Evolutionary conservation across 164 flowering plant genomes (phyloP).

Genomic region (Nelumbo lutea): DNA sequence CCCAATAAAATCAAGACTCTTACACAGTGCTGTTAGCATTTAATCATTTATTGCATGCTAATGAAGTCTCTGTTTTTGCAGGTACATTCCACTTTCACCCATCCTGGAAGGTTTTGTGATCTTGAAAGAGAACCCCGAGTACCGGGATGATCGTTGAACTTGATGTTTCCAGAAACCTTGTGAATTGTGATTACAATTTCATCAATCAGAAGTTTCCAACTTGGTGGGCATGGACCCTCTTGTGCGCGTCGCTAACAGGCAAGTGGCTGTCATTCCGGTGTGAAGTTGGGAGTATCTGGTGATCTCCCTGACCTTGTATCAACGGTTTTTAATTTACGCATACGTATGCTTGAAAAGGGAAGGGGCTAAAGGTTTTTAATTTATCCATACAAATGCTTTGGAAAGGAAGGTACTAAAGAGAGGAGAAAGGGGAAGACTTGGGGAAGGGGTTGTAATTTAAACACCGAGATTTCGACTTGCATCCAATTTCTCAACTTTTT

Average conservation of each 20-base stretch:
- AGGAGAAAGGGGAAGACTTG: too few relatives aligned
- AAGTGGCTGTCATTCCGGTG: neutral
- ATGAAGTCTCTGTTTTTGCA: slow-evolving; percentile 23
- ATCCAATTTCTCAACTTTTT: too few relatives aligned
- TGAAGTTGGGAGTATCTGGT: neutral
- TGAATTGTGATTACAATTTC: neutral
- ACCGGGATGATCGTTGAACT: slow-evolving; percentile 47
- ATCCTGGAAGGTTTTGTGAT: slow-evolving; percentile 96
- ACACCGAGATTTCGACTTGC: too few relatives aligned
- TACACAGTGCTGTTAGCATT: neutral
- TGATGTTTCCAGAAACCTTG: neutral
- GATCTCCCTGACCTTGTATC: too few relatives aligned
- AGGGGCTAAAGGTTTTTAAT: too few relatives aligned
- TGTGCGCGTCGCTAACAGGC: neutral
- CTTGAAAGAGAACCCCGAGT: slow-evolving; percentile 89
- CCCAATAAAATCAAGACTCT: neutral
- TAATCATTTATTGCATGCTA: neutral
- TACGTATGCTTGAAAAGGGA: too few relatives aligned
- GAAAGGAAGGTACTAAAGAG: too few relatives aligned
- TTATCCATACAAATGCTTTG: too few relatives aligned
- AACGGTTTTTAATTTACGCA: too few relatives aligned
- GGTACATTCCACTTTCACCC: slow-evolving; percentile 80
- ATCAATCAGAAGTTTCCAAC: neutral
- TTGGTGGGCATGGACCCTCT: neutral
- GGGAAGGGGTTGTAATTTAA: too few relatives aligned